These are phyloP conservation scores for Pythium myriotylum DNA, from an alignment of 352 stramenopile species.

Conservation along the genomic window DNA sequence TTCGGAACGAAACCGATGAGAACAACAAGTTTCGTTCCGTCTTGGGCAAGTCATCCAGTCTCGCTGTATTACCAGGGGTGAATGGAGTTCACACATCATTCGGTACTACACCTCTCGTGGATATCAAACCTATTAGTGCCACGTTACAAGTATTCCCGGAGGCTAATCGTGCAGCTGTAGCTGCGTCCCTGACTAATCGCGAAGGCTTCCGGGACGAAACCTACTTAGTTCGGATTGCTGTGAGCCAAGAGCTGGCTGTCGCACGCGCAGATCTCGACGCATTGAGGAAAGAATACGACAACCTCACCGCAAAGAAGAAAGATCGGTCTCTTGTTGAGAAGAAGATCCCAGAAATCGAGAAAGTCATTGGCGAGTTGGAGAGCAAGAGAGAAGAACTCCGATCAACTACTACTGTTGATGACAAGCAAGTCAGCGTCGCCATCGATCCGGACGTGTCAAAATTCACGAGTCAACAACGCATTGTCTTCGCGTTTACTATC, in stretches of 20 bases:
- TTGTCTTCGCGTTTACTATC: conserved; percentile 45
- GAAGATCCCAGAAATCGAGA: conserved; percentile 28
- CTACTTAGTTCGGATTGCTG: conserved; percentile 24
- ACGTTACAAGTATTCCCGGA: conserved; percentile 40
- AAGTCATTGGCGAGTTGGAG: conserved; percentile 24
- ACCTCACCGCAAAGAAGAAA: conserved; percentile 21
- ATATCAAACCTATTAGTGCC: conserved; percentile 46
- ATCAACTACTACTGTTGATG: not conserved
- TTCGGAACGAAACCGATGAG: conserved; percentile 40
- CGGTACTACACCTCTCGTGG: conserved; percentile 57
- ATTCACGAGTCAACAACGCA: not conserved
- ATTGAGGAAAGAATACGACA: not conserved
- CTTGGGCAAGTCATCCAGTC: conserved; percentile 30
- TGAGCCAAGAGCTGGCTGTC: conserved; percentile 47
- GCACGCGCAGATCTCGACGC: conserved; percentile 25
- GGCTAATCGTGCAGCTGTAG: conserved; percentile 25
- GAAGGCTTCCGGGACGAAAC: conserved; percentile 33
- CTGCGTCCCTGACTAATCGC: conserved; percentile 17
- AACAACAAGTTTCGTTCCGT: conserved; percentile 34
- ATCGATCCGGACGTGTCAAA: not conserved
- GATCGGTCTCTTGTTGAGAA: conserved; percentile 8
- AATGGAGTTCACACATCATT: conserved; percentile 64
- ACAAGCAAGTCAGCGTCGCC: not conserved
- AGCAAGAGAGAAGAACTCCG: conserved; percentile 3
- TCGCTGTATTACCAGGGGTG: conserved; percentile 45